These are phyloP conservation scores for Coccomyxa subellipsoidea DNA, from an alignment of 163 green algal genomes.

Conservation along the genomic window DNA sequence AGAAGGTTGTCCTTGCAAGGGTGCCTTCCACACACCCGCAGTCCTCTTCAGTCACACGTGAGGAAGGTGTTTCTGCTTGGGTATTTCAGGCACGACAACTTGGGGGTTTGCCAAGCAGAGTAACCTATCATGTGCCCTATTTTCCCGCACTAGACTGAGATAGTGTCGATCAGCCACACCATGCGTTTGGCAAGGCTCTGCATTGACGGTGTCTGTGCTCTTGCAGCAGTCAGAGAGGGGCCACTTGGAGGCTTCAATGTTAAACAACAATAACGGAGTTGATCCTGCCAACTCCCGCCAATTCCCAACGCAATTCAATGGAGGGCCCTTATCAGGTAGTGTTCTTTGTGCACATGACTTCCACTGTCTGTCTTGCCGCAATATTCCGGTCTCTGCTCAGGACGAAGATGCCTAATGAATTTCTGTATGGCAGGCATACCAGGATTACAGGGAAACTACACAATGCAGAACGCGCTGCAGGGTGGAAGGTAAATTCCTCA, in stretches of 20 bases:
- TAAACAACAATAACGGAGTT: slow-evolving; percentile 28
- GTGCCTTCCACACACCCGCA: too few species aligned
- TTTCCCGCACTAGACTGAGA: background rate
- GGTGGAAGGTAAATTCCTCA: background rate
- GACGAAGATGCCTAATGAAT: background rate
- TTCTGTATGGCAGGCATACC: slow-evolving; percentile 9
- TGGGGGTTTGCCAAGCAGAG: too few species aligned
- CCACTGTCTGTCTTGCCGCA: background rate
- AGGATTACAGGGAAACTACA: slow-evolving; percentile 21
- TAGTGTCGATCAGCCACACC: background rate
- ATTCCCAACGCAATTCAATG: slow-evolving; percentile 10
- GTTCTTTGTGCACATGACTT: background rate
- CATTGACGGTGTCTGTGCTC: background rate
- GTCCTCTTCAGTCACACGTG: too few species aligned
- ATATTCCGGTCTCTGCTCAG: background rate
- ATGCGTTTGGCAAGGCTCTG: background rate
- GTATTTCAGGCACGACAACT: too few species aligned
- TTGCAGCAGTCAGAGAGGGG: background rate
- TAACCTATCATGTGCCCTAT: background rate
- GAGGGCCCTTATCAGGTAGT: background rate
- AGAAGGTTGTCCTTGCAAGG: too few species aligned
- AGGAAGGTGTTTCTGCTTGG: too few species aligned
- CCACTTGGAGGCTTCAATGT: slow-evolving; percentile 13
- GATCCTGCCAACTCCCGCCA: slow-evolving; percentile 23
- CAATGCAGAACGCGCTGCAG: slow-evolving; percentile 11